Percentiles rank a stretch among this genome's conserved stretches.
phyloP scores from a whole-genome alignment of 768 basidiomycete genomes.

The Suillus variegatus region DNA sequence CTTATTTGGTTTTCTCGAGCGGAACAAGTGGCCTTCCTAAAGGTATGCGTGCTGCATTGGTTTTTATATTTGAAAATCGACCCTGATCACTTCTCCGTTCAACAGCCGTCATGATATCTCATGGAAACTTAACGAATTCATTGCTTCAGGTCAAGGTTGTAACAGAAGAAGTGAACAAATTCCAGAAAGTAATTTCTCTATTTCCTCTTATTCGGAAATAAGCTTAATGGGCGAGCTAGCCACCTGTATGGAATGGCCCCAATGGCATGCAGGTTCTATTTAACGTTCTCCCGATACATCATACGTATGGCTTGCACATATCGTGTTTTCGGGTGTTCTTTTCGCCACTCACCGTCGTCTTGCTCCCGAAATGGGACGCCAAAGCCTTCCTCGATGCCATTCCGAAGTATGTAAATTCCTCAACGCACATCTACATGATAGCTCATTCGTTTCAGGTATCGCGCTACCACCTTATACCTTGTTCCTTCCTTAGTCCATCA shows the following conservation, averaged over 20 bases:
- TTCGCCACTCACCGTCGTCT: slow-evolving; percentile 46
- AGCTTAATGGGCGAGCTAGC: slow-evolving; percentile 27
- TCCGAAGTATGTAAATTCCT: slow-evolving; percentile 49
- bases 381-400: slow-evolving; percentile 53
- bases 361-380: slow-evolving; percentile 64
- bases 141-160: slow-evolving; percentile 40
- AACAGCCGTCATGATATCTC: slow-evolving; percentile 72
- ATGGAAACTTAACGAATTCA: slow-evolving; percentile 58
- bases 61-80: slow-evolving; percentile 7
- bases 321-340: slow-evolving; percentile 51
- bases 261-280: slow-evolving; percentile 50
- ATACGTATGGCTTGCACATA: slow-evolving; percentile 61
- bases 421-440: neutral
- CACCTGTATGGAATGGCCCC: slow-evolving; percentile 40
- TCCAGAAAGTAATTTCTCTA: slow-evolving; percentile 38
- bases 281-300: slow-evolving; percentile 68
- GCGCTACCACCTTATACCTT: slow-evolving; percentile 47
- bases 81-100: neutral
- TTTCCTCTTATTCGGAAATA: neutral
- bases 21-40: slow-evolving; percentile 79
- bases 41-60: slow-evolving; percentile 42
- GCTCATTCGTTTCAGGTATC: slow-evolving; percentile 43
- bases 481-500: slow-evolving; percentile 71
- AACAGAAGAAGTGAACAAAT: slow-evolving; percentile 30
- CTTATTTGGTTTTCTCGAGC: slow-evolving; percentile 75